These are phyloP conservation scores for Salix caprea DNA, from an alignment of 345 rosid genomes.

Conservation along the genomic window DNA sequence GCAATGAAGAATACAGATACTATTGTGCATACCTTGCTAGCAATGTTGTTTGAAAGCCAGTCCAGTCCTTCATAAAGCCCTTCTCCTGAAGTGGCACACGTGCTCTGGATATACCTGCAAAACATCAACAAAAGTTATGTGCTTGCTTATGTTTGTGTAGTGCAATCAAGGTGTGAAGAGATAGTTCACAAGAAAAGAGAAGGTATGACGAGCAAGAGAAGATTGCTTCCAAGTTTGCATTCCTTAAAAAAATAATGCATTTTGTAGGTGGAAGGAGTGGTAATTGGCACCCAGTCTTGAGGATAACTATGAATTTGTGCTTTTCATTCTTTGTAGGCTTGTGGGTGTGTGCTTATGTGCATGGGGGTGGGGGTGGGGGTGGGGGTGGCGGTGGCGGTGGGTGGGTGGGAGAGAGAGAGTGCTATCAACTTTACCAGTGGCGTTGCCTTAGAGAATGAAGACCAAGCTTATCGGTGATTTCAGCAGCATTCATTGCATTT, in stretches of 20 bases:
- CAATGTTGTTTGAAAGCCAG: slow-evolving; percentile 1
- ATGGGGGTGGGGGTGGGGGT: background rate
- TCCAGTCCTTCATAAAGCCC: background rate
- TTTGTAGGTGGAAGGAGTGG: background rate
- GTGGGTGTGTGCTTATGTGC: too few relatives aligned
- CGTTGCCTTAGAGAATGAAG: background rate
- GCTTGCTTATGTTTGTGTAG: background rate
- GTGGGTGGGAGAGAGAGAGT: background rate
- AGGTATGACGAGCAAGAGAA: background rate
- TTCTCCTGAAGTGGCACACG: slow-evolving; percentile 1
- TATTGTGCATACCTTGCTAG: background rate
- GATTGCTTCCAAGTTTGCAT: background rate
- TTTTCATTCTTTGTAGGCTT: background rate
- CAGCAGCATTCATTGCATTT: background rate
- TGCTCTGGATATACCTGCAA: slow-evolving; percentile 1
- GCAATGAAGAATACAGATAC: background rate
- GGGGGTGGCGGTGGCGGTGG: background rate
- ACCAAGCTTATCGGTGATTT: background rate
- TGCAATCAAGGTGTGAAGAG: background rate
- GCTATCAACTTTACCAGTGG: background rate
- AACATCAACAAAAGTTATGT: background rate
- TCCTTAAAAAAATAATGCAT: background rate
- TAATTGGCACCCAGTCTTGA: too few relatives aligned
- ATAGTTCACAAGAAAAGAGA: background rate
- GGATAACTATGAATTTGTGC: background rate